Conservation (phyloP, 2,329 filamentous ascomycete genomes). For the Dryadomyces quercus-mongolicae region DNA sequence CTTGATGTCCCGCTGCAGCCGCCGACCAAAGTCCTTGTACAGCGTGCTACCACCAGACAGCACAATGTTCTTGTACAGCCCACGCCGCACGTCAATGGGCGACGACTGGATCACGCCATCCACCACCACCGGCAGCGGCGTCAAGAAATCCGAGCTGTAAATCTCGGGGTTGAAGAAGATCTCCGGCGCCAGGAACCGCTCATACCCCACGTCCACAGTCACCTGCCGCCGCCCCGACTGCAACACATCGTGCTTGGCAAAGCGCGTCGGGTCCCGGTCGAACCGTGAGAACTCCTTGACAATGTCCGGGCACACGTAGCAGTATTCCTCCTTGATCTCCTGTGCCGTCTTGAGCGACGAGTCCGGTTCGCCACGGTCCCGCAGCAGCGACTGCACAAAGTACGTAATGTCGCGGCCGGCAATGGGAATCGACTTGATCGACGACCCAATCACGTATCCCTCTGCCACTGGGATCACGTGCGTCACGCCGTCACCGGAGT, state of each 20-base stretch:
- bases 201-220: conserved; percentile 87
- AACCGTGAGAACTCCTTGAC: conserved; percentile 96
- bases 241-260: conserved; percentile 79
- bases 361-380: conserved; percentile 92
- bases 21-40: conserved; percentile 95
- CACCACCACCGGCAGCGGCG: conserved; percentile 84
- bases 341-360: conserved; percentile 96
- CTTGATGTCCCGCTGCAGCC: conserved; percentile 93
- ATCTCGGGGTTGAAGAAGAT: conserved; percentile 99
- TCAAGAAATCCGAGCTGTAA: conserved; percentile 97
- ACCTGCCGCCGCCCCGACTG: conserved; percentile 78
- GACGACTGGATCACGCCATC: conserved; percentile 96
- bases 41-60: conserved; percentile 92
- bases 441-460: conserved; percentile 97
- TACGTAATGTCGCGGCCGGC: conserved; percentile 97
- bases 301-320: conserved; percentile 96
- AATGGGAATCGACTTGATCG: conserved; percentile 98
- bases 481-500: conserved; percentile 96
- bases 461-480: conserved; percentile 98
- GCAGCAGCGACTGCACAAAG: conserved; percentile 90
- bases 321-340: conserved; percentile 97
- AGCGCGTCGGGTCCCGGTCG: conserved; percentile 83
- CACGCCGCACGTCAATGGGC: conserved; percentile 91
- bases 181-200: conserved; percentile 93
- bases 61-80: conserved; percentile 99